A percentile compares a stretch with the other conserved stretches of the same genome.
Evolutionary conservation across 148 eudicot species (phyloP).

Genomic region (Nepenthes gracilis): DNA sequence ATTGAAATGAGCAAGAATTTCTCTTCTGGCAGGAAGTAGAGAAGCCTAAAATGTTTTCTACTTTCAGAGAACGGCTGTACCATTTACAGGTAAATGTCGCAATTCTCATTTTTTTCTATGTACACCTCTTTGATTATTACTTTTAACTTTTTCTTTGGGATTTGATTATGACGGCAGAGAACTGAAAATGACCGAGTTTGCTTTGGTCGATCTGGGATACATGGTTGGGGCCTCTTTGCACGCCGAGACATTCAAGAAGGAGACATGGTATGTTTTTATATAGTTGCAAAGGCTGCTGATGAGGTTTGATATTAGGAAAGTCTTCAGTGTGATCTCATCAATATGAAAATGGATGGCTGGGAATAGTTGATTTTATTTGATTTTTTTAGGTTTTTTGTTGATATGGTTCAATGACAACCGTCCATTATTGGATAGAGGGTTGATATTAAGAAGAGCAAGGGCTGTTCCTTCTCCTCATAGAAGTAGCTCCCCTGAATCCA

Average conservation of each 20-base stretch:
- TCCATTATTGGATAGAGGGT: no score
- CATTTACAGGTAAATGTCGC: conserved; percentile 53
- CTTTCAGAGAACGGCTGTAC: conserved; percentile 74
- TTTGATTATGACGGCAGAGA: conserved; percentile 43
- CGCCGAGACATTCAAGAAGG: conserved; percentile 89
- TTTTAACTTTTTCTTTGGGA: conserved; percentile 1
- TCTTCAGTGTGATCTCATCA: no score
- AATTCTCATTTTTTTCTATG: not conserved
- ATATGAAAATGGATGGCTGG: no score
- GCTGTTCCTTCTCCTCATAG: no score
- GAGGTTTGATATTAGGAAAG: no score
- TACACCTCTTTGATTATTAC: not conserved
- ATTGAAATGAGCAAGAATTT: conserved; percentile 1
- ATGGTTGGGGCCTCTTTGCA: conserved; percentile 98
- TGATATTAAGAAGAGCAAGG: no score
- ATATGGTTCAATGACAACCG: no score
- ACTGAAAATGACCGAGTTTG: conserved; percentile 88
- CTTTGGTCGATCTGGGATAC: conserved; percentile 96
- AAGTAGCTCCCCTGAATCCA: no score
- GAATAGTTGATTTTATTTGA: no score
- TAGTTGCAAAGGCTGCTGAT: no score
- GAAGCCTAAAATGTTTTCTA: conserved; percentile 58
- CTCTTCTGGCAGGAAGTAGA: conserved; percentile 44
- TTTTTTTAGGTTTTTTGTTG: no score
- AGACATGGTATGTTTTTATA: conserved; percentile 58